phyloP scores from a whole-genome alignment of 2,329 filamentous ascomycete species.

The Leptographium wingfieldii region DNA sequence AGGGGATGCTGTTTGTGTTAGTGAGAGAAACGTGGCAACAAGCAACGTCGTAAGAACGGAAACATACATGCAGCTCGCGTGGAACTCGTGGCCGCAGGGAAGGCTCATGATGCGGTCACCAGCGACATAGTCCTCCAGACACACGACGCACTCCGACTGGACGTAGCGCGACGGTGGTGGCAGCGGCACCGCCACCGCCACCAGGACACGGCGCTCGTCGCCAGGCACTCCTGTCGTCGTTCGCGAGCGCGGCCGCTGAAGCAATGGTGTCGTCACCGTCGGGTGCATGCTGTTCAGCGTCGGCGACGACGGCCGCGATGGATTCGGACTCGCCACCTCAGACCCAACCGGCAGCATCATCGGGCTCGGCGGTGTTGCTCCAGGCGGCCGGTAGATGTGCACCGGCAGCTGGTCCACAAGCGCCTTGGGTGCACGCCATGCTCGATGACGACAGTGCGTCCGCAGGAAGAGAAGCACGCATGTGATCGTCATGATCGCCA shows the following conservation, averaged over 20 bases:
- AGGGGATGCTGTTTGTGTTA: conserved; percentile 60
- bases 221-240: conserved; percentile 50
- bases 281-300: conserved; percentile 32
- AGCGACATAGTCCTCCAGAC: conserved; percentile 90
- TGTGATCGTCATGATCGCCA: conserved; percentile 83
- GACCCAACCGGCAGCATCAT: conserved; percentile 1
- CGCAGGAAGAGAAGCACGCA: conserved; percentile 80
- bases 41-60: background rate
- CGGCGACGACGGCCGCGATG: conserved; percentile 48
- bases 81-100: conserved; percentile 95
- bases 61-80: conserved; percentile 95
- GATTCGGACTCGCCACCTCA: conserved; percentile 17
- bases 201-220: conserved; percentile 30
- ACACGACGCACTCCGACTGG: conserved; percentile 86
- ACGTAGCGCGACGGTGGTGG: conserved; percentile 22
- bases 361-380: background rate
- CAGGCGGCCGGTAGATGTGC: conserved; percentile 83
- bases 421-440: conserved; percentile 96
- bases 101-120: conserved; percentile 93
- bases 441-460: conserved; percentile 73
- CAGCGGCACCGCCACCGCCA: conserved; percentile 28
- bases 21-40: background rate
- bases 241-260: conserved; percentile 56
- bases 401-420: conserved; percentile 92
- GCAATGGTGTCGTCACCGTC: conserved; percentile 67